Evolutionary conservation across 768 basidiomycete genomes (phyloP).

Genomic region (Grammothele lineata): DNA sequence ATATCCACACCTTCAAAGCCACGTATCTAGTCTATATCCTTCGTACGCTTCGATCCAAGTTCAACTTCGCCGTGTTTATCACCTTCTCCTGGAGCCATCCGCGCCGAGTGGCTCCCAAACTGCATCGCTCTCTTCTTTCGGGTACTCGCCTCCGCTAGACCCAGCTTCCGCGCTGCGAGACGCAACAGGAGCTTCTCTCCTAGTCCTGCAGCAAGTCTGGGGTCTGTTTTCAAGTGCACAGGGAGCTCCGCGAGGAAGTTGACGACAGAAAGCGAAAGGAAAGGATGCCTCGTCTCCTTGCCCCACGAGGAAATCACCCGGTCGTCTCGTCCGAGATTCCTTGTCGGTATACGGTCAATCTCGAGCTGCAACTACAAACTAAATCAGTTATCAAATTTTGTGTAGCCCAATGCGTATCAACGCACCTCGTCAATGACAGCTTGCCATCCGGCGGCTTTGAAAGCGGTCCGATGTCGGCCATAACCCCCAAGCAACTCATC

Average conservation of each 20-base stretch:
- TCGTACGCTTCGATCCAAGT: too few species aligned
- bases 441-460: conserved; percentile 61
- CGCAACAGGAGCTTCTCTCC: conserved; percentile 91
- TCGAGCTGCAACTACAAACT: conserved; percentile 76
- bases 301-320: conserved; percentile 88
- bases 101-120: conserved; percentile 85
- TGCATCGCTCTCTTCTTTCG: conserved; percentile 96
- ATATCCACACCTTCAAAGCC: too few species aligned
- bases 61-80: conserved; percentile 54
- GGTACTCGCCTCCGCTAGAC: conserved; percentile 65
- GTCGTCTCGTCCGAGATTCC: conserved; percentile 94
- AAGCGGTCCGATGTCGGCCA: conserved; percentile 80
- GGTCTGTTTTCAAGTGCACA: conserved; percentile 80
- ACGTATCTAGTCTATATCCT: too few species aligned
- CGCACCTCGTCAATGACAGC: conserved; percentile 77
- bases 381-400: not conserved
- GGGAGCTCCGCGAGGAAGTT: conserved; percentile 75
- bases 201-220: conserved; percentile 62
- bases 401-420: not conserved
- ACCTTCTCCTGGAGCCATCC: conserved; percentile 65
- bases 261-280: conserved; percentile 77
- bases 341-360: conserved; percentile 77
- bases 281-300: conserved; percentile 90
- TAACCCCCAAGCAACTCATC: conserved; percentile 97
- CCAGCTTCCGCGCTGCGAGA: conserved; percentile 65